A percentile compares a stretch with the other conserved stretches of the same genome.
These are phyloP conservation scores for Calonectria pteridis DNA, from an alignment of 2,329 filamentous ascomycete species.

Conservation along the genomic window DNA sequence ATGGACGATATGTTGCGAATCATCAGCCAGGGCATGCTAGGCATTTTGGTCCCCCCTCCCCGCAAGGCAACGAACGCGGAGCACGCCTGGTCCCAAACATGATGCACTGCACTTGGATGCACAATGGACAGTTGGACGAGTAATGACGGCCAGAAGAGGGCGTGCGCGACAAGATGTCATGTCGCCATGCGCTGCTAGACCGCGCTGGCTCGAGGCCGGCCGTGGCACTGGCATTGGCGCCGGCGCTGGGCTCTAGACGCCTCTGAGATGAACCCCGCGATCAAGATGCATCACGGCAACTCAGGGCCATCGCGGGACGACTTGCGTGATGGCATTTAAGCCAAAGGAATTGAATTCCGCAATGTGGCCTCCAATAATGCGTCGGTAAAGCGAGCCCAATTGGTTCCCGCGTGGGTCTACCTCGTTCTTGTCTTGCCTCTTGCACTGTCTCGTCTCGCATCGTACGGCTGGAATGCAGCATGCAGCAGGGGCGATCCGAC, in stretches of 20 bases:
- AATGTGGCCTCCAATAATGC: slow-evolving; percentile 5
- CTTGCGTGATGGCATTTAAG: neutral
- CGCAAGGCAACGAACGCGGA: slow-evolving; percentile 22
- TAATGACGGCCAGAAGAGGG: neutral
- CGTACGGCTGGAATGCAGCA: slow-evolving; percentile 9
- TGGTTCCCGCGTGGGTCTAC: slow-evolving; percentile 2
- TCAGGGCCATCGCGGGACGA: neutral
- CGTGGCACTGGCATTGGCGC: neutral
- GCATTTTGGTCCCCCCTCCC: neutral
- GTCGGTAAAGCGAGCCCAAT: neutral
- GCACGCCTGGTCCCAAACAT: neutral
- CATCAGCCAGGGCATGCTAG: neutral
- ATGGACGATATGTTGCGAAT: neutral
- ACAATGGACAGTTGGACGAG: neutral
- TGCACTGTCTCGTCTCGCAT: slow-evolving; percentile 3
- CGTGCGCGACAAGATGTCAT: slow-evolving; percentile 17
- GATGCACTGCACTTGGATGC: neutral
- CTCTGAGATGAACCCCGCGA: slow-evolving; percentile 1
- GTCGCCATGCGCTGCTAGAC: neutral
- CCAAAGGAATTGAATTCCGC: neutral
- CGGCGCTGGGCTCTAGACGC: neutral
- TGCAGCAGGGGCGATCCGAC: slow-evolving; percentile 9
- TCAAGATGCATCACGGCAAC: neutral
- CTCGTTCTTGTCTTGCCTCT: neutral
- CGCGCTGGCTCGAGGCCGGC: slow-evolving; percentile 1